A percentile compares a stretch with the other conserved stretches of the same genome.
phyloP scores from a whole-genome alignment of 1,284 basidiomycete species.

The Malassezia sympodialis region DNA sequence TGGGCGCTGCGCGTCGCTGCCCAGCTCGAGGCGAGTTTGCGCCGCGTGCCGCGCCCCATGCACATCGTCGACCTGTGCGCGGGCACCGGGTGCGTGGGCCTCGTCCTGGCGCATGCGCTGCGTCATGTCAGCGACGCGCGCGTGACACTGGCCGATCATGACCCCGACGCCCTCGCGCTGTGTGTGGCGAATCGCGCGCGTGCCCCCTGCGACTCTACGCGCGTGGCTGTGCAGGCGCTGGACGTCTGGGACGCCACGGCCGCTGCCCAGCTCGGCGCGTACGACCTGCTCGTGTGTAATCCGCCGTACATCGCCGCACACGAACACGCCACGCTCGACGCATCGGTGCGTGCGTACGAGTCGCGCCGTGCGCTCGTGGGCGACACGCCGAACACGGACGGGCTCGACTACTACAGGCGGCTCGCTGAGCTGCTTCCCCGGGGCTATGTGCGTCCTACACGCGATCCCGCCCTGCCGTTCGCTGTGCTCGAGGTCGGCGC shows the following conservation, averaged over 20 bases:
- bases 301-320: slow-evolving; percentile 75
- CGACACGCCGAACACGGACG: slow-evolving; percentile 49
- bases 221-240: neutral
- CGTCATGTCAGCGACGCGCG: neutral
- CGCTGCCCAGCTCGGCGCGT: slow-evolving; percentile 25
- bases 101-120: slow-evolving; percentile 5
- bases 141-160: slow-evolving; percentile 8
- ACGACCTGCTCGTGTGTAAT: slow-evolving; percentile 75
- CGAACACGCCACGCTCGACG: slow-evolving; percentile 53
- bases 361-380: slow-evolving; percentile 70
- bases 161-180: neutral
- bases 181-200: neutral
- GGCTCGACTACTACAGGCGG: slow-evolving; percentile 14
- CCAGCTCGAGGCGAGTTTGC: neutral
- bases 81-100: slow-evolving; percentile 14
- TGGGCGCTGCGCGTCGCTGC: slow-evolving; percentile 7
- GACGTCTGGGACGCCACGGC: slow-evolving; percentile 3
- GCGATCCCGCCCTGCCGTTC: neutral
- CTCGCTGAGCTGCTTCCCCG: neutral
- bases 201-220: neutral
- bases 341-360: slow-evolving; percentile 63
- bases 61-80: slow-evolving; percentile 16
- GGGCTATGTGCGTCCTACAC: neutral
- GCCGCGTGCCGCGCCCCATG: neutral
- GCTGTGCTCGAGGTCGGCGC: slow-evolving; percentile 13